Percentiles rank a stretch among this genome's conserved stretches.
Conservation (phyloP, 805 yeast species). For the Saccharomycopsis capsularis region DNA sequence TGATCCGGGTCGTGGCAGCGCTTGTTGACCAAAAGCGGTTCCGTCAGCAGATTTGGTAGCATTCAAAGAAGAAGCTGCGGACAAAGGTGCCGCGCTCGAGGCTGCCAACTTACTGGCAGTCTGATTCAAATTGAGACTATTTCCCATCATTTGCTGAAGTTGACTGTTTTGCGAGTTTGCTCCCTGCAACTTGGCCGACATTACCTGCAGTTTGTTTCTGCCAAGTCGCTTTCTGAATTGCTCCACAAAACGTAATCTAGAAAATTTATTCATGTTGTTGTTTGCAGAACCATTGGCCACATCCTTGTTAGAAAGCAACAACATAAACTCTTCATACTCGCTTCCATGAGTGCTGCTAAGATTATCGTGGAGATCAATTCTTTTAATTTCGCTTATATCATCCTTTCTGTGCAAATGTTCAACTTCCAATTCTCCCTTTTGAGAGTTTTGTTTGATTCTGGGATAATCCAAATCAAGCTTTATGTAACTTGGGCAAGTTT, state of each 20-base stretch:
- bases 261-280: slow-evolving; percentile 53
- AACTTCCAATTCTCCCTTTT: slow-evolving; percentile 32
- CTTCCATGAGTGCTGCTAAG: slow-evolving; percentile 52
- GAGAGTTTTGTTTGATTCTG: slow-evolving; percentile 23
- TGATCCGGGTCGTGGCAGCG: too few relatives aligned
- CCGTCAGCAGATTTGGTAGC: not conserved
- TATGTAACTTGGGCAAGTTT: slow-evolving; percentile 36
- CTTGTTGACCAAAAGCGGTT: slow-evolving; percentile 1
- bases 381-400: not conserved
- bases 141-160: slow-evolving; percentile 9
- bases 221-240: slow-evolving; percentile 69
- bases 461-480: slow-evolving; percentile 45
- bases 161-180: slow-evolving; percentile 4
- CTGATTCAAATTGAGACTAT: slow-evolving; percentile 1
- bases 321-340: slow-evolving; percentile 88
- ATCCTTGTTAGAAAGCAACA: slow-evolving; percentile 45
- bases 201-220: slow-evolving; percentile 39
- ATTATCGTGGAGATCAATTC: slow-evolving; percentile 50
- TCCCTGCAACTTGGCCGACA: slow-evolving; percentile 25
- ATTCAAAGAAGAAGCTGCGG: not conserved
- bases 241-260: slow-evolving; percentile 82
- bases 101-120: slow-evolving; percentile 24
- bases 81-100: slow-evolving; percentile 25
- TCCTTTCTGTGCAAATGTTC: slow-evolving; percentile 32
- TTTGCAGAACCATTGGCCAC: slow-evolving; percentile 20